Conservation (phyloP, 257 asterid genomes). For the Pogostemon cablin region DNA sequence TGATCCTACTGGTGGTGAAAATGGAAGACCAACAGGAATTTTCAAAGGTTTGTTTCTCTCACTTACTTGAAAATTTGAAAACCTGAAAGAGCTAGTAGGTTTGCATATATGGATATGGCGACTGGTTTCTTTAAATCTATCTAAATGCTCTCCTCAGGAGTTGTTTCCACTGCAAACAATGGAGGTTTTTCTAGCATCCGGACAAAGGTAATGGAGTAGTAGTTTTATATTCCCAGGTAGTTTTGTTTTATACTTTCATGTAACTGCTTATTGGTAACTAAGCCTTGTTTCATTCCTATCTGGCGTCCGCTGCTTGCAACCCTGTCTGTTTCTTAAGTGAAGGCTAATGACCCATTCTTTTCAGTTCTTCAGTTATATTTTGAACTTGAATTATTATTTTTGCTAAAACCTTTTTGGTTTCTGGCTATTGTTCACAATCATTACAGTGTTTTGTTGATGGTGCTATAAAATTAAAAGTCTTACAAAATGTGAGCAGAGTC, state of each 20-base stretch:
- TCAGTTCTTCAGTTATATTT: not conserved
- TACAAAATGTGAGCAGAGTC: conserved; percentile 16
- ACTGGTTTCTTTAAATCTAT: conserved; percentile 17
- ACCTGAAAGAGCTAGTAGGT: not conserved
- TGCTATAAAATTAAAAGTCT: not conserved
- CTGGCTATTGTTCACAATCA: not conserved
- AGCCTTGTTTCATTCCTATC: not conserved
- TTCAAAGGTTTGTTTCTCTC: conserved; percentile 67
- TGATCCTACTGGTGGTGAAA: conserved; percentile 78
- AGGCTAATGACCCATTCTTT: not conserved
- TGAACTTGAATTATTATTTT: not conserved
- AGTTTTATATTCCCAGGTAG: conserved; percentile 5
- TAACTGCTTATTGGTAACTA: conserved; percentile 12
- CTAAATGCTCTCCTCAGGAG: conserved; percentile 49
- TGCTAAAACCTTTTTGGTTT: not conserved
- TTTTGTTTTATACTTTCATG: not conserved
- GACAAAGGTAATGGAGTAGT: conserved; percentile 59
- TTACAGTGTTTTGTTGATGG: not conserved
- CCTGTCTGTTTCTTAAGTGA: not conserved
- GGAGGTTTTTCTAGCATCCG: conserved; percentile 95
- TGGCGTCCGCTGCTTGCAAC: not conserved
- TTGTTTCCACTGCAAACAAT: conserved; percentile 88
- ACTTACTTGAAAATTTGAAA: conserved; percentile 3
- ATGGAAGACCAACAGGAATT: conserved; percentile 80
- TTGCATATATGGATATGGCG: not conserved